A percentile compares a stretch with the other conserved stretches of the same genome.
Conservation (phyloP, 2,329 filamentous ascomycete genomes). For the Chaetomiaceae sp. region DNA sequence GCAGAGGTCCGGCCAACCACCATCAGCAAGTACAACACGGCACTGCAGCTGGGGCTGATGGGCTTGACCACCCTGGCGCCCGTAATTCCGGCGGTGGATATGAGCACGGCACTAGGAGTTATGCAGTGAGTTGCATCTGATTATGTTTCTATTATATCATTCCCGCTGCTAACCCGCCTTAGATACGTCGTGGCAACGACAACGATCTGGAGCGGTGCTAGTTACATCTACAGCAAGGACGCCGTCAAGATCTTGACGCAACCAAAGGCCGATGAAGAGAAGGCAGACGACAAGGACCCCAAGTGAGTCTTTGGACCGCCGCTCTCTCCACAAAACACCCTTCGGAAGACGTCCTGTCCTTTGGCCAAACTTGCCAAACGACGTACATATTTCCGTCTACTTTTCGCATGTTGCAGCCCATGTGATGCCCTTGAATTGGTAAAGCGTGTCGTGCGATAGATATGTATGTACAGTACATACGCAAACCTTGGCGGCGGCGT, state of each 20-base stretch:
- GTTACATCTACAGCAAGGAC: slow-evolving; percentile 86
- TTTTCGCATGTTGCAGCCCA: no score
- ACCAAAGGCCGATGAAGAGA: slow-evolving; percentile 13
- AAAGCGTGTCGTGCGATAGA: no score
- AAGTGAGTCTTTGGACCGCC: not conserved
- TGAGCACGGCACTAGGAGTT: slow-evolving; percentile 51
- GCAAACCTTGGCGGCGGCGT: not conserved
- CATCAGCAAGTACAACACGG: slow-evolving; percentile 90
- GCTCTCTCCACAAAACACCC: no score
- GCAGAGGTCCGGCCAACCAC: slow-evolving; percentile 79
- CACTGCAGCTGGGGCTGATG: slow-evolving; percentile 81
- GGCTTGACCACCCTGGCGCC: slow-evolving; percentile 79
- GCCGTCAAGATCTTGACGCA: slow-evolving; percentile 76
- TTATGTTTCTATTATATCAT: not conserved
- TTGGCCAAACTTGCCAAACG: not conserved
- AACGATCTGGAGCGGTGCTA: slow-evolving; percentile 88
- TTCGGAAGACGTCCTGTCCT: no score
- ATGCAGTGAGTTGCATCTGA: slow-evolving; percentile 54
- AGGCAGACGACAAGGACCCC: not conserved
- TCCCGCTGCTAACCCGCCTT: not conserved
- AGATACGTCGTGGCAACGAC: slow-evolving; percentile 84
- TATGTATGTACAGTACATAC: no score
- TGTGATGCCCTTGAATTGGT: no score
- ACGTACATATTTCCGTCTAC: not conserved
- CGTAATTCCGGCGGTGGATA: slow-evolving; percentile 55